A percentile compares a stretch with the other conserved stretches of the same genome.
These are phyloP conservation scores for Talaromyces pinophilus DNA, from an alignment of 2,329 filamentous ascomycete genomes.

Conservation along the genomic window DNA sequence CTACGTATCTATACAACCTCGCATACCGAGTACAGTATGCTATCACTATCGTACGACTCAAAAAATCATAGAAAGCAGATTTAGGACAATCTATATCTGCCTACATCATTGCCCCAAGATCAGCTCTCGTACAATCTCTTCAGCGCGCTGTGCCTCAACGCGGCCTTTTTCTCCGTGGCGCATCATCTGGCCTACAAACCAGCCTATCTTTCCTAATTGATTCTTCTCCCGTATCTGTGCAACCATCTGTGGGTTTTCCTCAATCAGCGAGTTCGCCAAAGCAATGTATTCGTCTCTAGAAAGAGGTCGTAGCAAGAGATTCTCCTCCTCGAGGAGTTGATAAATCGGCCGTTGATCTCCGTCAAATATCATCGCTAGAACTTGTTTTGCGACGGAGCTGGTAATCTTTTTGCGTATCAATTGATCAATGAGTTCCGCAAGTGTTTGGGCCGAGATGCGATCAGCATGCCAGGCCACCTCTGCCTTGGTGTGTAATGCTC, in stretches of 20 bases:
- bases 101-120: slow-evolving; percentile 35
- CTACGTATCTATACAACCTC: background rate
- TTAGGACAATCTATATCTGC: background rate
- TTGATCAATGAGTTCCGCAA: slow-evolving; percentile 50
- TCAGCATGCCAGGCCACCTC: slow-evolving; percentile 47
- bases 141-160: slow-evolving; percentile 62
- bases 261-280: slow-evolving; percentile 57
- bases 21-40: background rate
- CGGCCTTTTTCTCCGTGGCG: slow-evolving; percentile 60
- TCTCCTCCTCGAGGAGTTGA: slow-evolving; percentile 59
- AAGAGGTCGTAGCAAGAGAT: slow-evolving; percentile 57
- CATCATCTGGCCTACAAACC: slow-evolving; percentile 70
- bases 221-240: slow-evolving; percentile 60
- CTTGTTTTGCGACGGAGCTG: slow-evolving; percentile 60
- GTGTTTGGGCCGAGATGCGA: slow-evolving; percentile 43
- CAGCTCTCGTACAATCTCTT: slow-evolving; percentile 54
- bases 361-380: slow-evolving; percentile 59
- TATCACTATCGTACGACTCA: background rate
- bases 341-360: slow-evolving; percentile 52
- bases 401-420: slow-evolving; percentile 51
- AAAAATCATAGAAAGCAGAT: background rate
- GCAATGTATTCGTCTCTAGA: slow-evolving; percentile 57
- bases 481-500: slow-evolving; percentile 61
- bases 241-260: slow-evolving; percentile 59
- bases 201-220: slow-evolving; percentile 66